Conservation (phyloP, 2,329 filamentous ascomycete species). For the Fusarium foetens region DNA sequence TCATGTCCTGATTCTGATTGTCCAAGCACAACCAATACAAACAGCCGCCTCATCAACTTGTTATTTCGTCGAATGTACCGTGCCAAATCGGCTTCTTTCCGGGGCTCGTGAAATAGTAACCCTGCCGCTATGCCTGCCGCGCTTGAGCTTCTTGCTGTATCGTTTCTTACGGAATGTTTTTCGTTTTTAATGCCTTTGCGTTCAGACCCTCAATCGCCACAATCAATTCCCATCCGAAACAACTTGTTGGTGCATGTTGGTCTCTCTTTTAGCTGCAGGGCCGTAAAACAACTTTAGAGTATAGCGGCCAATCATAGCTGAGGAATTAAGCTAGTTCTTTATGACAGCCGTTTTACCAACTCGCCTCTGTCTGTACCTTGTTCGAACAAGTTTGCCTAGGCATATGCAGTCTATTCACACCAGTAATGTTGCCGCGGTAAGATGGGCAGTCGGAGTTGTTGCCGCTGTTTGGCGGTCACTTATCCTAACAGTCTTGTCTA, state of each 20-base stretch:
- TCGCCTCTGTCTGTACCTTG: neutral
- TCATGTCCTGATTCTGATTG: neutral
- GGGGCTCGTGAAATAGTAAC: neutral
- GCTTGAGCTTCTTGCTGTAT: slow-evolving; percentile 7
- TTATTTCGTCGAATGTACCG: neutral
- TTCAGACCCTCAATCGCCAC: slow-evolving; percentile 28
- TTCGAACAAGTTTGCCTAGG: slow-evolving; percentile 5
- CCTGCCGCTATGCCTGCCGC: slow-evolving; percentile 15
- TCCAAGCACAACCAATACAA: neutral
- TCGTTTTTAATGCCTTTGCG: neutral
- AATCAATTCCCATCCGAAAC: slow-evolving; percentile 13
- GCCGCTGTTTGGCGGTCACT: neutral
- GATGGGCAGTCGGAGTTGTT: neutral
- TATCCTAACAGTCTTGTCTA: neutral
- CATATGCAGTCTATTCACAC: slow-evolving; percentile 13
- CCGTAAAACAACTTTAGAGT: slow-evolving; percentile 4
- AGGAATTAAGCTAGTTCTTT: neutral
- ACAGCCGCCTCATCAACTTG: neutral
- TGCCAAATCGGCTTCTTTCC: slow-evolving; percentile 20
- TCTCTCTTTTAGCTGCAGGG: slow-evolving; percentile 5
- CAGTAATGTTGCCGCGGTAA: slow-evolving; percentile 5
- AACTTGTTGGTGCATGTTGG: slow-evolving; percentile 6
- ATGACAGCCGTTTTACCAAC: slow-evolving; percentile 4
- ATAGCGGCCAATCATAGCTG: slow-evolving; percentile 1
- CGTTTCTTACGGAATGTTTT: slow-evolving; percentile 9